Evolutionary conservation across 73 alveolate species (phyloP).

Genomic region (Symbiodinium natans): DNA sequence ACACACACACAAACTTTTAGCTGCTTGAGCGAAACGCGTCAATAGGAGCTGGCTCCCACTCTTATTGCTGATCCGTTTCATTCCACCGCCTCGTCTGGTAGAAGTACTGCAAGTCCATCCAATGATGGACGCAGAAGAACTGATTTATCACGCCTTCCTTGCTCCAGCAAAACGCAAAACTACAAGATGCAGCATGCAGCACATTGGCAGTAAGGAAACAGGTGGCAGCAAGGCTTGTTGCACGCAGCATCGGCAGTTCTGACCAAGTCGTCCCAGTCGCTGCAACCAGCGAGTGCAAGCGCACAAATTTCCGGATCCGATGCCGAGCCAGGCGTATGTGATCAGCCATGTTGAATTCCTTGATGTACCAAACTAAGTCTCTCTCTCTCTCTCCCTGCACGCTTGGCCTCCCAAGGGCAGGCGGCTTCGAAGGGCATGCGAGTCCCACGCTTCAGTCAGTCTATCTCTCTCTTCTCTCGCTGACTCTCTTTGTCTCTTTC

Average conservation of each 20-base stretch:
- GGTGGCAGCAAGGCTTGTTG: no score
- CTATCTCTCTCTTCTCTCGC: no score
- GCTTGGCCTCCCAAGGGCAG: no score
- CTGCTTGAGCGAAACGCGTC: neutral
- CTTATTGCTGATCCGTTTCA: neutral
- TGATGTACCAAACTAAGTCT: no score
- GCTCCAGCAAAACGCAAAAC: neutral
- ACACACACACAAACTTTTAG: neutral
- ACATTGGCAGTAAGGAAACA: neutral
- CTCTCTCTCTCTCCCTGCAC: no score
- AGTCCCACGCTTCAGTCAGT: no score
- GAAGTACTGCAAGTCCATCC: constrained; percentile 10
- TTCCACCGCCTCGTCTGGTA: neutral
- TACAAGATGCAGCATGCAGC: no score
- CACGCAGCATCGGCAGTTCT: neutral
- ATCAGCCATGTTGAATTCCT: neutral
- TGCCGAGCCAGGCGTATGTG: neutral
- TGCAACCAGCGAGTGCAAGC: neutral
- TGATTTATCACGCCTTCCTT: constrained; percentile 69
- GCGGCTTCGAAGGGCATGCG: no score
- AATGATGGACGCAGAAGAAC: constrained; percentile 68
- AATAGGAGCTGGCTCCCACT: neutral
- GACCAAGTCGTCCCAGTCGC: neutral
- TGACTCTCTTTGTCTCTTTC: no score
- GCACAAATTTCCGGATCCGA: neutral